These are phyloP conservation scores for Mortierella polycephala DNA, from an alignment of 371 early-diverging fungal genomes.

Conservation along the genomic window DNA sequence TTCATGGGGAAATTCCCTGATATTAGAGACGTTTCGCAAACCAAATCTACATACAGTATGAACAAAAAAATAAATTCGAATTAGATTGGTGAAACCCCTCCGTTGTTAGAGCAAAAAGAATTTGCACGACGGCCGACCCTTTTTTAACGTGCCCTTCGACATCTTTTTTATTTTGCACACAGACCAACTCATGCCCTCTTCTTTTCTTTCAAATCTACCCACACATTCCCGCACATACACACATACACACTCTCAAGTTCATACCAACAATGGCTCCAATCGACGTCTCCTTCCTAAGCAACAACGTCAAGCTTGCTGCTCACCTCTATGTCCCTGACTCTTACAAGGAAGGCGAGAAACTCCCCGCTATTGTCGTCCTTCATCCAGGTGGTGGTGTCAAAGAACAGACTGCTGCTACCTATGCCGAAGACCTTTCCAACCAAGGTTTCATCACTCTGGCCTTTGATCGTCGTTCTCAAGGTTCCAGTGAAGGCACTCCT, in stretches of 20 bases:
- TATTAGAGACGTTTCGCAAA: too few relatives aligned
- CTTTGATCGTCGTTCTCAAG: constrained; percentile 40
- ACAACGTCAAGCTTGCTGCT: constrained; percentile 19
- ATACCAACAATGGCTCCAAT: constrained; percentile 22
- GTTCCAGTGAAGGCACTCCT: constrained; percentile 30
- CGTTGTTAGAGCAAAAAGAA: too few relatives aligned
- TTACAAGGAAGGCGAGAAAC: constrained; percentile 14
- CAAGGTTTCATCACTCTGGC: constrained; percentile 35
- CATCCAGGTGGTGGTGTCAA: constrained; percentile 49
- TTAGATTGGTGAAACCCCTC: too few relatives aligned
- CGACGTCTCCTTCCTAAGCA: constrained; percentile 25
- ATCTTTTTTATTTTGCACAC: too few relatives aligned
- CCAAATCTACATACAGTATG: too few relatives aligned
- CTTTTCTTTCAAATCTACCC: too few relatives aligned
- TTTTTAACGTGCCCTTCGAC: too few relatives aligned
- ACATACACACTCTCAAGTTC: too few relatives aligned
- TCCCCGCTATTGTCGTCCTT: constrained; percentile 24
- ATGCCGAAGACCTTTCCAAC: constrained; percentile 25
- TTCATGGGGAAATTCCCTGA: constrained; percentile 1
- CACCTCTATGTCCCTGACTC: constrained; percentile 30
- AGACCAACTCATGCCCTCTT: too few relatives aligned
- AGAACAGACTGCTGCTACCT: constrained; percentile 42
- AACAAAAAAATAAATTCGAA: too few relatives aligned
- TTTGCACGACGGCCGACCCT: too few relatives aligned
- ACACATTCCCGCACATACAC: too few relatives aligned